These are phyloP conservation scores for Xylaria arbuscula DNA, from an alignment of 2,329 filamentous ascomycete genomes.

Conservation along the genomic window DNA sequence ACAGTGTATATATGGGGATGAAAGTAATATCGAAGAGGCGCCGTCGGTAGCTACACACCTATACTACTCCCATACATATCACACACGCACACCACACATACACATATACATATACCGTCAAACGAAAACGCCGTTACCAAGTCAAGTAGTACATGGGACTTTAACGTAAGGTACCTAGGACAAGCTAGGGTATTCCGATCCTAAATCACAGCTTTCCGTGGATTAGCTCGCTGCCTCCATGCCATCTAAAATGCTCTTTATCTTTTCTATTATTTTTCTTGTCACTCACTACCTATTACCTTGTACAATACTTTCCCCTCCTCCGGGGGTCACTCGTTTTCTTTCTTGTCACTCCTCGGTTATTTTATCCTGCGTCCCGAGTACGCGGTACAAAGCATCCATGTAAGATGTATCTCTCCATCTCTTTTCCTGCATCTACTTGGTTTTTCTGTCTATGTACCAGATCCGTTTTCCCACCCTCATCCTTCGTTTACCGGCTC, in stretches of 20 bases:
- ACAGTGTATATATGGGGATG: slow-evolving; percentile 18
- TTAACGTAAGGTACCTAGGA: slow-evolving; percentile 3
- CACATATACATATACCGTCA: background rate
- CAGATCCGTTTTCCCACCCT: background rate
- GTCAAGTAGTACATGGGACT: slow-evolving; percentile 10
- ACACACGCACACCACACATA: background rate
- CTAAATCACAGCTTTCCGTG: slow-evolving; percentile 21
- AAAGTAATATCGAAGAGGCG: slow-evolving; percentile 9
- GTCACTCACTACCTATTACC: too few relatives aligned
- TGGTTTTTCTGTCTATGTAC: too few relatives aligned
- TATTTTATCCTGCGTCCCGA: slow-evolving; percentile 25
- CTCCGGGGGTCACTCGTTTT: background rate
- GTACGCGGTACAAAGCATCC: slow-evolving; percentile 30
- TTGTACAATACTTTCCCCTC: background rate
- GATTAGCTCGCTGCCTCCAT: slow-evolving; percentile 6
- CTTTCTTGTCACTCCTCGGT: slow-evolving; percentile 7
- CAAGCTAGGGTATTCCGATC: slow-evolving; percentile 16
- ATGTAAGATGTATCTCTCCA: background rate
- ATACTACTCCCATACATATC: background rate
- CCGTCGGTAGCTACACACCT: slow-evolving; percentile 11
- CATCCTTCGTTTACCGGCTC: background rate
- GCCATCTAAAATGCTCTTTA: background rate
- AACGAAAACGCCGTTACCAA: slow-evolving; percentile 4
- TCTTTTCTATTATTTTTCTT: background rate
- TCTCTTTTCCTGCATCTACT: background rate